A percentile compares a stretch with the other conserved stretches of the same genome.
These are phyloP conservation scores for Globisporangium abappressorium DNA, from an alignment of 352 stramenopile genomes.

Conservation along the genomic window DNA sequence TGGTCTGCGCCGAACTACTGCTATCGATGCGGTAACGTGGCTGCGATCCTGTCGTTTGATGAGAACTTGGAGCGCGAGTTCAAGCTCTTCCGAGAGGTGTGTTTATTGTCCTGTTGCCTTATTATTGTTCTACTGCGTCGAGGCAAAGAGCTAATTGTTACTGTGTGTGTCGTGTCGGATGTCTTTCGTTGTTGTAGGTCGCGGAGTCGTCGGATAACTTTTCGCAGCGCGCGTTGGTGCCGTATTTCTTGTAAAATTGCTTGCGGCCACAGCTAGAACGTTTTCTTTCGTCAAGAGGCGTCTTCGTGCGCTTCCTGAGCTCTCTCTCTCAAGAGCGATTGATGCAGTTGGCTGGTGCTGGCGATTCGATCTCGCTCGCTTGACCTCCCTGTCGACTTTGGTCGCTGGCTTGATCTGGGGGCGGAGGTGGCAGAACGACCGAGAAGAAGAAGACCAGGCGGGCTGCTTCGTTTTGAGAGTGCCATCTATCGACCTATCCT, in stretches of 20 bases:
- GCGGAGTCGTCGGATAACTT: conserved; percentile 81
- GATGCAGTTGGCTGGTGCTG: background rate
- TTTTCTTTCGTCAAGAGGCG: background rate
- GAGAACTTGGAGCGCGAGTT: conserved; percentile 86
- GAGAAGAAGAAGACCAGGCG: background rate
- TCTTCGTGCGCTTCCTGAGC: background rate
- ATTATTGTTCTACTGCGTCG: background rate
- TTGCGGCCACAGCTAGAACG: background rate
- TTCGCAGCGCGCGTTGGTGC: conserved; percentile 70
- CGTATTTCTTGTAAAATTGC: conserved; percentile 79
- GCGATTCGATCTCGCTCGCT: background rate
- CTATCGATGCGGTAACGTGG: conserved; percentile 84
- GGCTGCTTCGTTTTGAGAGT: background rate
- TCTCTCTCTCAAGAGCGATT: background rate
- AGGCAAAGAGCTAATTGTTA: background rate
- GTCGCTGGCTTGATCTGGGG: background rate
- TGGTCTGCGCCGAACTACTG: conserved; percentile 86
- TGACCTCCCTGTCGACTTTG: background rate
- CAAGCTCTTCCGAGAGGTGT: conserved; percentile 86
- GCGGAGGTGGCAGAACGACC: background rate
- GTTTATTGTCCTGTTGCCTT: conserved; percentile 13
- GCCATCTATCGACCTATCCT: background rate
- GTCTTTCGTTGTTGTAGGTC: conserved; percentile 35
- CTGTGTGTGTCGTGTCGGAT: conserved; percentile 7
- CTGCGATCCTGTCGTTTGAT: conserved; percentile 78